phyloP scores from a whole-genome alignment of 768 basidiomycete species.

The Tulasnella sp. region DNA sequence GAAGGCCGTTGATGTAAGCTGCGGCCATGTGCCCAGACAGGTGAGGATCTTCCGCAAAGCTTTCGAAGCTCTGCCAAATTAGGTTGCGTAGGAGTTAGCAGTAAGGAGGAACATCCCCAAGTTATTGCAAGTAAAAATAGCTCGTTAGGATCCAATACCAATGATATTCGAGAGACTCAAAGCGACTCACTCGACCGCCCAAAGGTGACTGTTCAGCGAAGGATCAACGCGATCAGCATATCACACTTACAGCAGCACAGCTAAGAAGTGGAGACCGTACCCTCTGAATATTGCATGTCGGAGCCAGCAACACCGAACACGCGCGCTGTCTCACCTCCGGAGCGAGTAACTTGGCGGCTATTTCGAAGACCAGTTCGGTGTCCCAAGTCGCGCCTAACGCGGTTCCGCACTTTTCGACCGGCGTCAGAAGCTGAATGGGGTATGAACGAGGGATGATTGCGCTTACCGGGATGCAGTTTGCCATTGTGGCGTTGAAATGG shows the following conservation, averaged over 20 bases:
- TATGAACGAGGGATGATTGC: not conserved
- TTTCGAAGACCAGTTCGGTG: conserved; percentile 56
- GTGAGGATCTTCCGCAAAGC: conserved; percentile 64
- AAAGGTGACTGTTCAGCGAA: conserved; percentile 36
- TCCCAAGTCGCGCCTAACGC: conserved; percentile 63
- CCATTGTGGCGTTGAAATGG: conserved; percentile 50
- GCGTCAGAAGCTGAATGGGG: too few relatives aligned
- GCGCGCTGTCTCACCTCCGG: conserved; percentile 67
- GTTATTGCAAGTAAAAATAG: not conserved
- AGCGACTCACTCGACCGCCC: conserved; percentile 40
- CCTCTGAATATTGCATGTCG: conserved; percentile 76
- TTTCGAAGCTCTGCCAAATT: conserved; percentile 16
- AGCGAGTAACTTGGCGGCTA: conserved; percentile 59
- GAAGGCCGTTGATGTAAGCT: conserved; percentile 73
- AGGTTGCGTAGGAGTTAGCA: conserved; percentile 56
- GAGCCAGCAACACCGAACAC: conserved; percentile 65
- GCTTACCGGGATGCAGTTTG: conserved; percentile 72
- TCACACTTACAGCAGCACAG: not conserved
- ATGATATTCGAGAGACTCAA: conserved; percentile 40
- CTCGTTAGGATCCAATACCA: conserved; percentile 53
- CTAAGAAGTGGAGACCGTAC: conserved; percentile 36
- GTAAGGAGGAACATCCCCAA: conserved; percentile 66
- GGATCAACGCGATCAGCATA: not conserved
- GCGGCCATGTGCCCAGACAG: conserved; percentile 71
- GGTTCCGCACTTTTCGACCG: conserved; percentile 45